Base-by-base conservation (phyloP, 2,329 filamentous ascomycete genomes). In the Raffaelea arxii region DNA sequence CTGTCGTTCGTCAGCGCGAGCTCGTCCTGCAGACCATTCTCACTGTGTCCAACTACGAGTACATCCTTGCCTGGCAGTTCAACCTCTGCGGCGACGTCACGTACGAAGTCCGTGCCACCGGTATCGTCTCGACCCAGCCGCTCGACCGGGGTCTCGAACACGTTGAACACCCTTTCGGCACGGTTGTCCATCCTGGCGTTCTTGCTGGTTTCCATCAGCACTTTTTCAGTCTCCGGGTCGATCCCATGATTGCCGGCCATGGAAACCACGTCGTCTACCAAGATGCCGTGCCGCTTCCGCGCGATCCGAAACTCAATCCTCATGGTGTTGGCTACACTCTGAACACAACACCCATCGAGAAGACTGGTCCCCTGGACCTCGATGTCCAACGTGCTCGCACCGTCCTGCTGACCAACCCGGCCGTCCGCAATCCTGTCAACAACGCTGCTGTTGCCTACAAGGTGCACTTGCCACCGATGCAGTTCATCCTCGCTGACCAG, bases 191-290 rank as follows among this genome's bases (percentile, higher is more conserved):
- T 0, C 74, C 77, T 0, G 82, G 82, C 0, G 75, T 81, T 0
- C 63, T 86, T 2, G 82, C 82, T 0, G 78, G 79, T 50, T 80
- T 84, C 59, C 82, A 86, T 53, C 82, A 86, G 58, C 82, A 86
- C 62, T 70, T 86, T 38, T 85, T 86, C 58, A 73, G 69, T 22
- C 62, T 79, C 37, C 71, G 82, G 1, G 75, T 86, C 42, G 81
- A 86, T 53, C 78, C 79, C 0, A 74, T 77, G 3, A 66, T 84
- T 36, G 50, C 41, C 14, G 52, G 52, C 40, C 50, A 52, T 0
- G 78, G 78, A 0, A 65, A 73, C 53, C 57, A 61, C 2, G 74
- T 75, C 0, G 60, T 80, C 2, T 56, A 62, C 2, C 49, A 65
- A 1, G 63, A 69, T 23, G 60, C 61, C 1, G 52, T 59, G 6